phyloP scores from a whole-genome alignment of 2,329 filamentous ascomycete species.

The Colletotrichum magnum region DNA sequence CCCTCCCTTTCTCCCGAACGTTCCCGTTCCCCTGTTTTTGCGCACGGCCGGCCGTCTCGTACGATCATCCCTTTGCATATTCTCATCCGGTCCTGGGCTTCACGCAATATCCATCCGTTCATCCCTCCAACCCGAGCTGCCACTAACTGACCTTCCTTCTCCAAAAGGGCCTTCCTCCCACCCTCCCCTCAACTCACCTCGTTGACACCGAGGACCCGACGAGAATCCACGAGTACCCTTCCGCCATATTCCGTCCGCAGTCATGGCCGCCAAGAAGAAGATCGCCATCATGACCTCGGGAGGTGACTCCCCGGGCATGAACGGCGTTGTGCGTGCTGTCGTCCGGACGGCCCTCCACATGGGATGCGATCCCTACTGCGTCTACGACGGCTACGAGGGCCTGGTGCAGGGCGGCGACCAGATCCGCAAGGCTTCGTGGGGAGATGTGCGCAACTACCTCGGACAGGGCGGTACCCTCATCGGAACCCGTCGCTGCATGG shows the following conservation, averaged over 20 bases:
- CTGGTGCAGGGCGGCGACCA: conserved; percentile 90
- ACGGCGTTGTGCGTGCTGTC: conserved; percentile 88
- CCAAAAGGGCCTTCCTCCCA: conserved; percentile 13
- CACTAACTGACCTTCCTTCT: conserved; percentile 16
- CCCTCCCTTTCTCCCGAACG: conserved; percentile 16
- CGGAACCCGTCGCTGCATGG: conserved; percentile 92
- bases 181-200: neutral
- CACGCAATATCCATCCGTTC: conserved; percentile 2
- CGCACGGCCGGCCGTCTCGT: conserved; percentile 27
- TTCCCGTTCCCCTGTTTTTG: conserved; percentile 15
- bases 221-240: conserved; percentile 21
- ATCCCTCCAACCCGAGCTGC: conserved; percentile 5
- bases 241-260: conserved; percentile 37
- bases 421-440: conserved; percentile 91
- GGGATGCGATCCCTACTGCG: conserved; percentile 82
- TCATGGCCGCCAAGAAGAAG: conserved; percentile 68
- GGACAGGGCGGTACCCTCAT: conserved; percentile 96
- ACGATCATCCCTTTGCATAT: conserved; percentile 35
- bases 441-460: conserved; percentile 94
- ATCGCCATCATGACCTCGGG: conserved; percentile 96
- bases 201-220: conserved; percentile 31
- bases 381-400: conserved; percentile 97
- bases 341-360: conserved; percentile 92
- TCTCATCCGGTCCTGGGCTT: neutral
- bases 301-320: conserved; percentile 96